Evolutionary conservation across 192 early-diverging fungal species (phyloP).

Genomic region (Haplosporangium gracile): DNA sequence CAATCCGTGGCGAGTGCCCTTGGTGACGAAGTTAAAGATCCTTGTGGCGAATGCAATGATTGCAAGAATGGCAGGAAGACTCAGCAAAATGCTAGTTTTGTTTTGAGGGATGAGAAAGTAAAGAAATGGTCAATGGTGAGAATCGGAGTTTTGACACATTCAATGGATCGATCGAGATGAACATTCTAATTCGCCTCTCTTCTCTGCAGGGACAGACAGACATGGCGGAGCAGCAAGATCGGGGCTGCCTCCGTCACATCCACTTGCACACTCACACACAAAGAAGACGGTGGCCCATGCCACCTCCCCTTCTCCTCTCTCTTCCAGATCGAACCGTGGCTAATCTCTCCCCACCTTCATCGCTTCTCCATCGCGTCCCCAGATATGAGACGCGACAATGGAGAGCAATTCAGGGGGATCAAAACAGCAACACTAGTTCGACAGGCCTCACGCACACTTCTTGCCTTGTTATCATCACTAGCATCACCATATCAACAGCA

Average conservation of each 20-base stretch:
- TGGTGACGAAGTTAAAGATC: background rate
- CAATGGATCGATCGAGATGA: background rate
- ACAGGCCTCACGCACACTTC: background rate
- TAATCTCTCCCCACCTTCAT: constrained; percentile 3
- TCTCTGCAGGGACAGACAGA: background rate
- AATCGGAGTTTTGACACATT: background rate
- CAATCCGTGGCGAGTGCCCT: background rate
- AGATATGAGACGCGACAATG: background rate
- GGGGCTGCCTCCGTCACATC: background rate
- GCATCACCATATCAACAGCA: background rate
- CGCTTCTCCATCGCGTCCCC: background rate
- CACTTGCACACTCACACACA: background rate
- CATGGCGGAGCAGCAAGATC: background rate
- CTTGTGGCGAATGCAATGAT: background rate
- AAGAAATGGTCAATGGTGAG: background rate
- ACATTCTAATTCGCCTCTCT: background rate
- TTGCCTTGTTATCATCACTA: background rate
- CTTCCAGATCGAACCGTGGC: background rate
- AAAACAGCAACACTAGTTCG: background rate
- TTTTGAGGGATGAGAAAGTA: background rate
- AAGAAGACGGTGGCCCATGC: background rate
- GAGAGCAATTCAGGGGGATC: background rate
- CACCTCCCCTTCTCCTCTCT: background rate
- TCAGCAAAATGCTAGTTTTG: background rate
- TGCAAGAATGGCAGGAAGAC: background rate